Evolutionary conservation across 176 grass and related monocot species (phyloP).

Genomic region (Musa acuminata): DNA sequence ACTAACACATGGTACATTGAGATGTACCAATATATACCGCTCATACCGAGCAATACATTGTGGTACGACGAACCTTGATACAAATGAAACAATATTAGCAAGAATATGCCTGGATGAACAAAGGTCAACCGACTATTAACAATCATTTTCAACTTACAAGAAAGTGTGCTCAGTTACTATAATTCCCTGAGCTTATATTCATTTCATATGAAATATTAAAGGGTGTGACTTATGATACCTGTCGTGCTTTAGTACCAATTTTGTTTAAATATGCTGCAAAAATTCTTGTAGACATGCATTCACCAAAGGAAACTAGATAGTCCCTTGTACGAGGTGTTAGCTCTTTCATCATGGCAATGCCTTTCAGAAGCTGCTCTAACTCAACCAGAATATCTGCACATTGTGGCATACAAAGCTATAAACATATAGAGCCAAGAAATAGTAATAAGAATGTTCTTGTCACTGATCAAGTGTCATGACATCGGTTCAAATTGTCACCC

Average conservation of each 20-base stretch:
- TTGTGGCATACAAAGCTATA: conserved; percentile 10
- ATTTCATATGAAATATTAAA: conserved; percentile 6
- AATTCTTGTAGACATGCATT: conserved; percentile 89
- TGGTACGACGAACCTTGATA: too few relatives aligned
- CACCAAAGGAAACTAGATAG: conserved; percentile 89
- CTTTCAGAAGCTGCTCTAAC: conserved; percentile 89
- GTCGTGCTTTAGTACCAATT: conserved; percentile 59
- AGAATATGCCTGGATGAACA: too few relatives aligned
- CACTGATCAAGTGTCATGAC: neutral
- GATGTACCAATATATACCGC: too few relatives aligned
- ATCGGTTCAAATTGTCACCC: neutral
- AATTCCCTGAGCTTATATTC: neutral
- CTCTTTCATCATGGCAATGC: conserved; percentile 99
- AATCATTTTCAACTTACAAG: too few relatives aligned
- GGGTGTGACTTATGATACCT: conserved; percentile 36
- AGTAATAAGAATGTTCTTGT: neutral
- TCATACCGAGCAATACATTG: too few relatives aligned
- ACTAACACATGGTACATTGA: too few relatives aligned
- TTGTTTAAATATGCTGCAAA: conserved; percentile 95
- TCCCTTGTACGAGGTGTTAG: conserved; percentile 72
- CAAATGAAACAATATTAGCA: too few relatives aligned
- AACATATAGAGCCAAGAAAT: conserved; percentile 4
- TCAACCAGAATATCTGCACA: conserved; percentile 54
- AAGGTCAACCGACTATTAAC: too few relatives aligned
- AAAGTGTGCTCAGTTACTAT: too few relatives aligned